phyloP scores from a whole-genome alignment of 2,329 filamentous ascomycete genomes.

The Exophiala viscosa region DNA sequence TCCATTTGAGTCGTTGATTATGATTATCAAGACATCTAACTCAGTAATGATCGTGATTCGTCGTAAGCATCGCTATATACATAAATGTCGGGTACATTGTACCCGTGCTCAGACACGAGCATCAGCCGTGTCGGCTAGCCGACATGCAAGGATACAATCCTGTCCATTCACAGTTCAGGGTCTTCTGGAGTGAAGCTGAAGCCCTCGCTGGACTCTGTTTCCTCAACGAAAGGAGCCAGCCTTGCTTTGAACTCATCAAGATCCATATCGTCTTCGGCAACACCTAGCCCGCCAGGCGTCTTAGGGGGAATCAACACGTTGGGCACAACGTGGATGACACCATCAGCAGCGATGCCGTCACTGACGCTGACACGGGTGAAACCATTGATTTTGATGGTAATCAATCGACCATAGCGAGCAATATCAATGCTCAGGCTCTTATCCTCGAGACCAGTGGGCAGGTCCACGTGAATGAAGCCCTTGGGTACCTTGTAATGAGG shows the following conservation, averaged over 20 bases:
- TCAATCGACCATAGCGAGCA: slow-evolving; percentile 62
- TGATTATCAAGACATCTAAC: no score
- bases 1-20: no score
- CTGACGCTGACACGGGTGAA: slow-evolving; percentile 61
- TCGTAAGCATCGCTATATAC: no score
- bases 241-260: slow-evolving; percentile 61
- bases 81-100: no score
- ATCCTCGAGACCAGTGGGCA: slow-evolving; percentile 67
- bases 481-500: slow-evolving; percentile 33
- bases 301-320: slow-evolving; percentile 73
- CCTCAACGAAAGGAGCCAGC: slow-evolving; percentile 45
- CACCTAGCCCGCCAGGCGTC: slow-evolving; percentile 41
- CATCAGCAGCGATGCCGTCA: slow-evolving; percentile 72
- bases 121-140: no score
- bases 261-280: slow-evolving; percentile 40
- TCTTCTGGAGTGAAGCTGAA: slow-evolving; percentile 12
- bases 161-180: slow-evolving; percentile 11
- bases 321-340: slow-evolving; percentile 74
- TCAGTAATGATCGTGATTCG: no score
- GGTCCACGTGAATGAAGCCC: slow-evolving; percentile 56
- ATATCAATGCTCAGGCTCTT: slow-evolving; percentile 69
- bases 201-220: slow-evolving; percentile 7
- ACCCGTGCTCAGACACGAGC: no score
- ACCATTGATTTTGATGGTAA: slow-evolving; percentile 72
- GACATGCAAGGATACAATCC: neutral